A percentile compares a stretch with the other conserved stretches of the same genome.
Conservation (phyloP, 2,329 filamentous ascomycete species). For the Penicillium sp. region DNA sequence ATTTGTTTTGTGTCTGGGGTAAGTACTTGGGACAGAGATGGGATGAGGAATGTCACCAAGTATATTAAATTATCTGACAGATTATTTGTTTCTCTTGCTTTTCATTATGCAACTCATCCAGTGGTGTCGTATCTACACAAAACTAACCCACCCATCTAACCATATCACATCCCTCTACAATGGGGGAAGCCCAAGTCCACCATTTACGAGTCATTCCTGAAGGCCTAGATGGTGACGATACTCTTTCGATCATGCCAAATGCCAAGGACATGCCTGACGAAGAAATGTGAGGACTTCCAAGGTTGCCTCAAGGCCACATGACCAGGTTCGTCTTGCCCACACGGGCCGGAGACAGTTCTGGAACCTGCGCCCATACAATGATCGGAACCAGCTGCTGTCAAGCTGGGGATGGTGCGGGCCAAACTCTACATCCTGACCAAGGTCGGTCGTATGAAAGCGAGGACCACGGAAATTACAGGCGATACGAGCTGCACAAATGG, state of each 20-base stretch:
- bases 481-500: neutral
- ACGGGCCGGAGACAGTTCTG: neutral
- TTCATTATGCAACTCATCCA: neutral
- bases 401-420: neutral
- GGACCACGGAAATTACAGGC: neutral
- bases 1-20: neutral
- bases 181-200: slow-evolving; percentile 6
- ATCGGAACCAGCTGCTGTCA: slow-evolving; percentile 11
- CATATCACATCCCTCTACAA: neutral
- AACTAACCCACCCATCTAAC: neutral
- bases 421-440: slow-evolving; percentile 1
- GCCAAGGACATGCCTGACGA: no score
- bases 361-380: slow-evolving; percentile 1
- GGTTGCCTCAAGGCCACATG: neutral
- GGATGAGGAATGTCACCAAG: neutral
- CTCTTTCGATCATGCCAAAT: neutral
- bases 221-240: neutral
- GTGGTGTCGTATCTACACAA: neutral
- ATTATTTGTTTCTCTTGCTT: neutral
- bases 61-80: neutral
- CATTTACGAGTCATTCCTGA: neutral
- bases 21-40: neutral
- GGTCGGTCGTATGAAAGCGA: slow-evolving; percentile 2
- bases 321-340: neutral
- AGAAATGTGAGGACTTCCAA: neutral